Evolutionary conservation across 2,329 filamentous ascomycete genomes (phyloP).

Genomic region (Cordyceps javanica): DNA sequence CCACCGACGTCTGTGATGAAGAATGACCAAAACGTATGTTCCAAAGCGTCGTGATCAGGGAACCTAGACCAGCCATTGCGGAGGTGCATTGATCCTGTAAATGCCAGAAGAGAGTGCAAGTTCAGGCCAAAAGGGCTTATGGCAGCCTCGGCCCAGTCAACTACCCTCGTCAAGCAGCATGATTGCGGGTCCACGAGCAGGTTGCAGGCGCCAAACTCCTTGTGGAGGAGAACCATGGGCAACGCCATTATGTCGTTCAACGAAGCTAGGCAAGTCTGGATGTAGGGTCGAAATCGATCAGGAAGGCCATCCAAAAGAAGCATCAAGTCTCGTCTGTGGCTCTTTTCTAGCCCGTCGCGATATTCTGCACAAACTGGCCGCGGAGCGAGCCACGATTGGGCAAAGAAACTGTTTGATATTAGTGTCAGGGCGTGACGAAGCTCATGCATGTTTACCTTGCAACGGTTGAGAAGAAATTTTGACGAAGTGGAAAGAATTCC

Average conservation of each 20-base stretch:
- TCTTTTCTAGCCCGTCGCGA: neutral
- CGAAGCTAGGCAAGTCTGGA: neutral
- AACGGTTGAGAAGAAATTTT: slow-evolving; percentile 29
- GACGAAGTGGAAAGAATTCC: slow-evolving; percentile 26
- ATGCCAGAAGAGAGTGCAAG: slow-evolving; percentile 27
- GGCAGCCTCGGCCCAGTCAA: slow-evolving; percentile 37
- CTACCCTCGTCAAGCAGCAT: slow-evolving; percentile 32
- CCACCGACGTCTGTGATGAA: slow-evolving; percentile 25
- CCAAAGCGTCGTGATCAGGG: slow-evolving; percentile 25
- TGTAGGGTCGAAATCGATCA: neutral
- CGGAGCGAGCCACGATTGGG: neutral
- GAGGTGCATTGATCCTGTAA: slow-evolving; percentile 31
- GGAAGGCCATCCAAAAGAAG: neutral
- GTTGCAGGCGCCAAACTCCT: slow-evolving; percentile 32
- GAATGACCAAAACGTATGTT: slow-evolving; percentile 28
- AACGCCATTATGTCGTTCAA: neutral
- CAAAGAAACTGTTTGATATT: slow-evolving; percentile 28
- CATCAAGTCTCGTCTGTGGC: neutral
- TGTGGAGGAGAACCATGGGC: slow-evolving; percentile 33
- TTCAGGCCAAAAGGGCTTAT: slow-evolving; percentile 35
- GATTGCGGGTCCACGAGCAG: slow-evolving; percentile 32
- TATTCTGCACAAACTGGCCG: neutral
- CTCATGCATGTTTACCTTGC: slow-evolving; percentile 21
- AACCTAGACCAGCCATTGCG: slow-evolving; percentile 27
- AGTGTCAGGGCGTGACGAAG: slow-evolving; percentile 27